phyloP scores from a whole-genome alignment of 2,329 filamentous ascomycete genomes.

The Camillea tinctor region DNA sequence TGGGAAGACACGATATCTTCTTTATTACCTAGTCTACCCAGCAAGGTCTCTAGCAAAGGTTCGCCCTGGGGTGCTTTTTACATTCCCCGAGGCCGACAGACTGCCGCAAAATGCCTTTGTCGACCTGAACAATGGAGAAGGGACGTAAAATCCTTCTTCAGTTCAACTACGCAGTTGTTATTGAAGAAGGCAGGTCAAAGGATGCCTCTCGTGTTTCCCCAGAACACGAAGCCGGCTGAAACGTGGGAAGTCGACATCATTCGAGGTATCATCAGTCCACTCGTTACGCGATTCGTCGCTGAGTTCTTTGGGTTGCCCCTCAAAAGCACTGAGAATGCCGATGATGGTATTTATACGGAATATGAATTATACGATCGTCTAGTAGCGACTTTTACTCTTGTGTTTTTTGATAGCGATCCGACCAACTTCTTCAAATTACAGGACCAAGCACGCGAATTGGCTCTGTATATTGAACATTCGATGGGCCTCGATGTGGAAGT shows the following conservation, averaged over 20 bases:
- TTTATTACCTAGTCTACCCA: conserved; percentile 51
- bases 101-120: conserved; percentile 50
- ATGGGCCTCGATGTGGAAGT: conserved; percentile 52
- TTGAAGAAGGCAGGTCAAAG: conserved; percentile 41
- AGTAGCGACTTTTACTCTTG: conserved; percentile 54
- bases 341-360: conserved; percentile 53
- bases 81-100: conserved; percentile 39
- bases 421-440: conserved; percentile 57
- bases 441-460: conserved; percentile 47
- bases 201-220: conserved; percentile 5
- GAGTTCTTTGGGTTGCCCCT: conserved; percentile 54
- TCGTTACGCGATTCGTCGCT: conserved; percentile 54
- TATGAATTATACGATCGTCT: conserved; percentile 57
- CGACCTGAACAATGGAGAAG: conserved; percentile 50
- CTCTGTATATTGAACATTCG: conserved; percentile 50
- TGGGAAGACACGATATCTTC: conserved; percentile 55
- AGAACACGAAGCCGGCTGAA: conserved; percentile 28
- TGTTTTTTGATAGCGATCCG: conserved; percentile 57
- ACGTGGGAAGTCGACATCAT: conserved; percentile 60
- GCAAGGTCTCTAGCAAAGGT: conserved; percentile 35
- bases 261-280: conserved; percentile 47
- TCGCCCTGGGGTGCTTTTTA: conserved; percentile 46
- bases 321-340: conserved; percentile 46
- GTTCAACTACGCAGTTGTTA: conserved; percentile 50
- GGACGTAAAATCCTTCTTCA: conserved; percentile 55